A percentile compares a stretch with the other conserved stretches of the same genome.
Conservation (phyloP, 2,329 filamentous ascomycete species). For the Colletotrichum tanaceti region DNA sequence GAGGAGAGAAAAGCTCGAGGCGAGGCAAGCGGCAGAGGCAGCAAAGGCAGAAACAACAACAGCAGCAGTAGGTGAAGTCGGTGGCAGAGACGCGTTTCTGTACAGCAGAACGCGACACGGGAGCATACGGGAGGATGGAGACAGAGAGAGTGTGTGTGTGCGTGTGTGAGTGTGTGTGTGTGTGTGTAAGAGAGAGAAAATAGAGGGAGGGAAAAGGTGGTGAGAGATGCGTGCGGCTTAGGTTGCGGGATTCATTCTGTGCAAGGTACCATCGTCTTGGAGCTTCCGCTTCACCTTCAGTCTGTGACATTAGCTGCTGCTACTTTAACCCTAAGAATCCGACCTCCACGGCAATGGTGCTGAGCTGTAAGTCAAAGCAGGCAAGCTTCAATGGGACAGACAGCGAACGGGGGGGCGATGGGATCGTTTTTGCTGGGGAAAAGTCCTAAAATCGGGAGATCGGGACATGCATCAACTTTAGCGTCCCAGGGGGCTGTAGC, state of each 20-base stretch:
- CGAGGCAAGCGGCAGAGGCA: background rate
- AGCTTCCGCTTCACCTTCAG: background rate
- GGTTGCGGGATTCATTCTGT: too few relatives aligned
- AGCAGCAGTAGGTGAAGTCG: background rate
- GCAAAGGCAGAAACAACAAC: background rate
- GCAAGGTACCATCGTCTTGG: too few relatives aligned
- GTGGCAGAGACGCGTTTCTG: conserved; percentile 20
- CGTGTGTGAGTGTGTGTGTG: too few relatives aligned
- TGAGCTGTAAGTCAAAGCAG: too few relatives aligned
- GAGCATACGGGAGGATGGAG: conserved; percentile 9
- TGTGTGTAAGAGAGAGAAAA: background rate
- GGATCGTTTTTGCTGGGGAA: conserved; percentile 26
- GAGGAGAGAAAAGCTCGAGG: background rate
- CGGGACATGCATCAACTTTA: conserved; percentile 36
- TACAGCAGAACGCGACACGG: conserved; percentile 22
- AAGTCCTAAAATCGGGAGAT: conserved; percentile 38
- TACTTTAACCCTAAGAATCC: too few relatives aligned
- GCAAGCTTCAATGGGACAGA: background rate
- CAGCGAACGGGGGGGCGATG: conserved; percentile 5
- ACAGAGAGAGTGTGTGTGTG: too few relatives aligned
- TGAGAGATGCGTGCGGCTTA: too few relatives aligned
- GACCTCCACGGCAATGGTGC: too few relatives aligned
- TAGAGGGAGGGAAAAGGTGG: background rate
- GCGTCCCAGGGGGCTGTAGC: conserved; percentile 32
- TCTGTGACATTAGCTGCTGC: background rate